Conservation (phyloP, 768 basidiomycete species). For the Lentinula guzmanii region DNA sequence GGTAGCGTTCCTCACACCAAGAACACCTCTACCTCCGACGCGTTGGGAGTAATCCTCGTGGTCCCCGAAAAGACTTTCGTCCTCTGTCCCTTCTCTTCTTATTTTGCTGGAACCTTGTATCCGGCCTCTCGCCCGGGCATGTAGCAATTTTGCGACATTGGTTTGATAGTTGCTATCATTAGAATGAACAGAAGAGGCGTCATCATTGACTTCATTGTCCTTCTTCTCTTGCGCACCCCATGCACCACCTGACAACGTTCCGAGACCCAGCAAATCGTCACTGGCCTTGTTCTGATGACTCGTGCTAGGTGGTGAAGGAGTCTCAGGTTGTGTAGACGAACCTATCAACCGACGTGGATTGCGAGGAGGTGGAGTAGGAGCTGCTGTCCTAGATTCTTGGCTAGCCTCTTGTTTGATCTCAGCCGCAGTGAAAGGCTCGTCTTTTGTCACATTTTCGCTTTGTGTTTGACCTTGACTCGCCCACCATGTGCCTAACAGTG, state of each 20-base stretch:
- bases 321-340: background rate
- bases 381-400: background rate
- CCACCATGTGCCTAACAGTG: slow-evolving; percentile 44
- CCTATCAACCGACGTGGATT: slow-evolving; percentile 2
- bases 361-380: background rate
- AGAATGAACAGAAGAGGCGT: slow-evolving; percentile 1
- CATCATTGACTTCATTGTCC: background rate
- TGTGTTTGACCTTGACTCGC: slow-evolving; percentile 13
- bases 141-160: background rate
- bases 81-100: background rate
- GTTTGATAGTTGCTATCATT: background rate
- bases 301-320: background rate
- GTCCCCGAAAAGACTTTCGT: slow-evolving; percentile 2
- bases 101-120: background rate
- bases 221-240: background rate
- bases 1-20: background rate
- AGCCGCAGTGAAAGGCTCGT: slow-evolving; percentile 23
- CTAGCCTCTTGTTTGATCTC: slow-evolving; percentile 14
- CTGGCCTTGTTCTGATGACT: background rate
- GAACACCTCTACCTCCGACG: background rate
- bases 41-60: slow-evolving; percentile 2
- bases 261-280: background rate
- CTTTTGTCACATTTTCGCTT: slow-evolving; percentile 15
- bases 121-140: background rate
- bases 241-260: background rate